Evolutionary conservation across 2,329 filamentous ascomycete genomes (phyloP), one percentile per base, ranked within the genome.

Genomic region (Colletotrichum incanum): DNA sequence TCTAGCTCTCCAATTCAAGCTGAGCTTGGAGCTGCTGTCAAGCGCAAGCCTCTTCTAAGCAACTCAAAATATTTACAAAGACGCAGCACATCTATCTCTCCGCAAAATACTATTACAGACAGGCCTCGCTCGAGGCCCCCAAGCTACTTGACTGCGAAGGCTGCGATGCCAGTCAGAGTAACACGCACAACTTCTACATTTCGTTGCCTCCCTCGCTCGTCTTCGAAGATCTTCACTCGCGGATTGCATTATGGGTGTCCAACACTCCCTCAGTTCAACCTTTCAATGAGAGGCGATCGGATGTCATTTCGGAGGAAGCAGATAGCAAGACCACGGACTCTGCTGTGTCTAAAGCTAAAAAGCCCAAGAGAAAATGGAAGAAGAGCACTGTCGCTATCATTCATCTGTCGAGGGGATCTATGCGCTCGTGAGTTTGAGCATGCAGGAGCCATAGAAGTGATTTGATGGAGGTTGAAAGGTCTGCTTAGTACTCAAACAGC

Each of bases 251-350:
- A n/a, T 58, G 54, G 54, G 54, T 14, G n/a, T 58, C 14, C n/a
- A 18, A 41, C 14, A 26, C 31, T 12, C 14, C 31, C 12, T 2
- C 6, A 16, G 3, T 4, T 2, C 6, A 6, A 26, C n/a, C n/a
- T 2, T 1, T 7, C 20, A 12, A 23, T 26, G 54, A 26, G 20
- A 7, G 6, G 14, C 54, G 4, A 23, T n/a, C 20, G 20, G n/a
- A 26, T 2, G 9, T 11, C 9, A 11, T 58, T 7, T 26, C n/a
- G 34, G 54, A 41, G 8, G 54, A 41, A 11, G 37, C 11, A 9
- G 3, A 34, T 11, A 4, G n/a, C 1, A 1, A 37, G 1, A 12
- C 5, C 3, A 3, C 3, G 1, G 7, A 5, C 1, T 26, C 6
- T n/a, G 14, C 37, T 1, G n/a, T 41, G 3, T 9, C 5, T 7